These are phyloP conservation scores for Coccomyxa subellipsoidea DNA, from an alignment of 163 green algal species.

Conservation along the genomic window DNA sequence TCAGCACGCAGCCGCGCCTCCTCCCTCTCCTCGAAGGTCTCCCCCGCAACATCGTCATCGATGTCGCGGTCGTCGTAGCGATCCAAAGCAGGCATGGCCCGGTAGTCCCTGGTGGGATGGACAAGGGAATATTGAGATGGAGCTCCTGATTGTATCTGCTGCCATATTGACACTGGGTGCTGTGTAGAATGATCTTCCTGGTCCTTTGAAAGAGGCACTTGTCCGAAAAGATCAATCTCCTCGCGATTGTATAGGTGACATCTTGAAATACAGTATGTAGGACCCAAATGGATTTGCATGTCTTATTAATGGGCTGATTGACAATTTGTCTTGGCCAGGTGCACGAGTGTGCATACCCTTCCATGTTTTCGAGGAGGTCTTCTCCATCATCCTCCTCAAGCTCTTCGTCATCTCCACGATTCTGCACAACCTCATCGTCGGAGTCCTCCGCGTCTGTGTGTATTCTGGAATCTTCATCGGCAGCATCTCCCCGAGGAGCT, in stretches of 20 bases:
- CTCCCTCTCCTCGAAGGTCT: conserved; percentile 59
- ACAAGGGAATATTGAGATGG: too few relatives aligned
- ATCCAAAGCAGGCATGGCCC: conserved; percentile 78
- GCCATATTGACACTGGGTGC: too few relatives aligned
- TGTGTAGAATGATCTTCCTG: too few relatives aligned
- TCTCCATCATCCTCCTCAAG: conserved; percentile 25
- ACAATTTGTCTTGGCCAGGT: too few relatives aligned
- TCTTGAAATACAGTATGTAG: neutral
- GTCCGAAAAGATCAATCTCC: too few relatives aligned
- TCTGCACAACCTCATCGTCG: conserved; percentile 9
- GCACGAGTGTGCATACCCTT: too few relatives aligned
- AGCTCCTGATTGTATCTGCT: too few relatives aligned
- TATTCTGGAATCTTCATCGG: conserved; percentile 12
- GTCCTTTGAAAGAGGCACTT: too few relatives aligned
- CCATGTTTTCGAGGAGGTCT: conserved; percentile 20
- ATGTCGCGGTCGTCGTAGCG: conserved; percentile 80
- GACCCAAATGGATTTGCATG: too few relatives aligned
- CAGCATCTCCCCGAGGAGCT: neutral
- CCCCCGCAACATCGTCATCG: conserved; percentile 47
- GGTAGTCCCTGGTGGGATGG: conserved; percentile 79
- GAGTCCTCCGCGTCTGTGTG: conserved; percentile 10
- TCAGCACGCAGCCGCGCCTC: conserved; percentile 62
- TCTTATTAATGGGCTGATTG: too few relatives aligned
- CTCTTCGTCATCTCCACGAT: neutral
- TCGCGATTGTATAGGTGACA: too few relatives aligned